Evolutionary conservation across 2,329 filamentous ascomycete species (phyloP), one percentile per base, ranked within the genome.

Genomic region (Pseudofabraea citricarpa): DNA sequence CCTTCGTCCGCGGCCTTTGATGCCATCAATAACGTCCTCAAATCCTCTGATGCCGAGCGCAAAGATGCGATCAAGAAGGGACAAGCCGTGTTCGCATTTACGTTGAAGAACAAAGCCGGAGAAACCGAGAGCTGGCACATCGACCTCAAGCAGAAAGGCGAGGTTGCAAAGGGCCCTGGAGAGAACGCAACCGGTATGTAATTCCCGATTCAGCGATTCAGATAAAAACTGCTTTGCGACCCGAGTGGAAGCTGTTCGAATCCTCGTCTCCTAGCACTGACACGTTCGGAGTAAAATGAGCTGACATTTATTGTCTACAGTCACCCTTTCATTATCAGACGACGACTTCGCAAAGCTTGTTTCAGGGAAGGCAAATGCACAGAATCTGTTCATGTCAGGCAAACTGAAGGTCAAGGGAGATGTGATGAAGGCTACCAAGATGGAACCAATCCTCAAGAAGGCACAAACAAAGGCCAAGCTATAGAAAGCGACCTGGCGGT

Each of bases 381-480:
- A 98, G 76, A 83, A 84, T 57, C 73, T 98, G 27, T 62, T 97
- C 72, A 97, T 98, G 91, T 80, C 80, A n/a, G 93, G 93, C 59
- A 96, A 95, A 77, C 76, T 98, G 63, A 98, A 97, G 86, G 81
- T 97, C 64, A 94, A 90, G 81, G 93, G 93, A 51, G 90, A 97
- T 66, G 82, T 97, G 49, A 97, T 97, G 91, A 96, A 96, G 80
- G 87, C 93, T 27, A 96, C 90, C 48, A 95, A 94, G 82, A 81
- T 96, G 69, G 90, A 96, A 70, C 87, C 89, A 31, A 85, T 97
- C 59, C 72, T 95, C 53, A 90, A 89, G 77, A 93, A 90, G 76
- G 86, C 87, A 27, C 85, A 89, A 73, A 41, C 49, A 59, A 87
- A 88, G 76, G 79, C 87, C 56, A 95, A 95, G 79, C 72, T 95